A percentile compares a stretch with the other conserved stretches of the same genome.
Conservation (phyloP, 352 stramenopile species). For the Pythium oligandrum region DNA sequence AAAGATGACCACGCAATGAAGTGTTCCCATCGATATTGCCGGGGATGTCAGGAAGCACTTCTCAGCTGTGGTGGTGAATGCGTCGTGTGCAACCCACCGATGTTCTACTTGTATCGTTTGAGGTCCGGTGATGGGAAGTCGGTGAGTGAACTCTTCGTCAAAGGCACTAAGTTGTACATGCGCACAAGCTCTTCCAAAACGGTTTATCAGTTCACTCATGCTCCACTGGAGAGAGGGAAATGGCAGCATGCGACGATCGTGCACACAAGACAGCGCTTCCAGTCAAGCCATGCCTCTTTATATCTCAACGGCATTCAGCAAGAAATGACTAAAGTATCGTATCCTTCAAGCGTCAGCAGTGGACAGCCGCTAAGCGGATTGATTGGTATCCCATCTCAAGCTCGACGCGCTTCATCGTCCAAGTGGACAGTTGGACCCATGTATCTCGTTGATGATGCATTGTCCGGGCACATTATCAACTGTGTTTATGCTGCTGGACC, state of each 20-base stretch:
- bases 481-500: constrained; percentile 49
- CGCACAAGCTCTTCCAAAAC: constrained; percentile 42
- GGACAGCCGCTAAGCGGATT: constrained; percentile 56
- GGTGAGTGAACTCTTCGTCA: constrained; percentile 61
- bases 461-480: constrained; percentile 47
- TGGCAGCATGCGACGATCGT: constrained; percentile 61
- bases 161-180: constrained; percentile 62
- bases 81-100: constrained; percentile 66
- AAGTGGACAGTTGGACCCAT: constrained; percentile 54
- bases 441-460: constrained; percentile 57
- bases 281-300: constrained; percentile 54
- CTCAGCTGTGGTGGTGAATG: constrained; percentile 53
- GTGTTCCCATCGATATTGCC: constrained; percentile 60
- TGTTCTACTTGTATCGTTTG: constrained; percentile 70
- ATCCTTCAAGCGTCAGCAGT: constrained; percentile 43
- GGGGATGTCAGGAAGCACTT: constrained; percentile 50
- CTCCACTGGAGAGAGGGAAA: constrained; percentile 23
- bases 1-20: constrained; percentile 57
- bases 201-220: constrained; percentile 53
- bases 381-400: constrained; percentile 52
- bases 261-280: constrained; percentile 63
- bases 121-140: constrained; percentile 65
- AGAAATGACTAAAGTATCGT: constrained; percentile 68
- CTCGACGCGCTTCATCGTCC: constrained; percentile 30
- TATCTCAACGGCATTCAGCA: constrained; percentile 63